Evolutionary conservation across 177 flowering plant genomes (phyloP).

Genomic region (Vitis hybrid): DNA sequence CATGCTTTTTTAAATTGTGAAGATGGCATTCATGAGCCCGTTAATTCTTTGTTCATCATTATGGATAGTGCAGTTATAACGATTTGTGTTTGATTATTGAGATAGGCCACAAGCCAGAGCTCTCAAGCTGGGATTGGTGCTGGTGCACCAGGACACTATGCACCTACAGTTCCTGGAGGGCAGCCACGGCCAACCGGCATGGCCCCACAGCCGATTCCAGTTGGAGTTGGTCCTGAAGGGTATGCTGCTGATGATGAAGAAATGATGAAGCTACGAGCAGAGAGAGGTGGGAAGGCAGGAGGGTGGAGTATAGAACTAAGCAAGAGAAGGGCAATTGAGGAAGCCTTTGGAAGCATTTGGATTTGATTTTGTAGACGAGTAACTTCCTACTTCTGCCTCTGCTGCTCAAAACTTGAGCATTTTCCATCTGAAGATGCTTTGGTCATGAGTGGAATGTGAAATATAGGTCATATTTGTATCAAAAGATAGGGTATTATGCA

Average conservation of each 20-base stretch:
- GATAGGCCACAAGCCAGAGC: constrained; percentile 43
- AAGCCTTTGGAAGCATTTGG: constrained; percentile 78
- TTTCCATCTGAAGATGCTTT: too few relatives aligned
- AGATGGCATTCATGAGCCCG: background rate
- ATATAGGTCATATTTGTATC: too few relatives aligned
- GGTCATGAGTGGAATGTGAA: too few relatives aligned
- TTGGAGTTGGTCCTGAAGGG: constrained; percentile 50
- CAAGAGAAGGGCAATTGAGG: constrained; percentile 67
- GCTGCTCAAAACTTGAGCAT: too few relatives aligned
- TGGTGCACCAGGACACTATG: constrained; percentile 66
- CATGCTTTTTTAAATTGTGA: background rate
- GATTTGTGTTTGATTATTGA: background rate
- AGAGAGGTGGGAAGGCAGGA: constrained; percentile 70
- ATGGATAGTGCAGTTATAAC: background rate
- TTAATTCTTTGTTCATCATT: background rate
- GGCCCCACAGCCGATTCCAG: constrained; percentile 65
- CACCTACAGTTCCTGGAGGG: constrained; percentile 73
- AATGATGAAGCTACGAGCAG: constrained; percentile 57
- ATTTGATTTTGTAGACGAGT: constrained; percentile 21
- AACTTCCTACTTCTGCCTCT: too few relatives aligned
- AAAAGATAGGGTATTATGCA: too few relatives aligned
- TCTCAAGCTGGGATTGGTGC: constrained; percentile 42
- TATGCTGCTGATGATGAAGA: constrained; percentile 61
- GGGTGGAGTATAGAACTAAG: constrained; percentile 68
- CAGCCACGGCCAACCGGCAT: constrained; percentile 86